Percentiles rank a stretch among this genome's conserved stretches.
These are phyloP conservation scores for Comarum palustre DNA, from an alignment of 306 rosid species.

Conservation along the genomic window DNA sequence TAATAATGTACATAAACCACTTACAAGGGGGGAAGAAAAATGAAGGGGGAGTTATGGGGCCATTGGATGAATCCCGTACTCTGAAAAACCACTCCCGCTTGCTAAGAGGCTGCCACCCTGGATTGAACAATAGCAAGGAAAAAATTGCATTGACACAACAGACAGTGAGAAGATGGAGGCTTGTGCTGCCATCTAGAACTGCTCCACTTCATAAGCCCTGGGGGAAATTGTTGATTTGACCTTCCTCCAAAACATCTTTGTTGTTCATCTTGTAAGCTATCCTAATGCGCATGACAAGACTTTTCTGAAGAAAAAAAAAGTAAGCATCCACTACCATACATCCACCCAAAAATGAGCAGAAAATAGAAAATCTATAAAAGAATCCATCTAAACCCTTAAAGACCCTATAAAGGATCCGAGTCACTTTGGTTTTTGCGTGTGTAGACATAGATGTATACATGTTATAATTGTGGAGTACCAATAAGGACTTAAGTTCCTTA, in stretches of 20 bases:
- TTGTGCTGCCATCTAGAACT: slow-evolving; percentile 28
- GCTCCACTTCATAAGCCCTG: slow-evolving; percentile 57
- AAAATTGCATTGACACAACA: slow-evolving; percentile 32
- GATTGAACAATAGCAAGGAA: slow-evolving; percentile 30
- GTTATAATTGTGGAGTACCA: not conserved
- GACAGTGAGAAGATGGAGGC: slow-evolving; percentile 24
- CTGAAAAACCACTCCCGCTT: slow-evolving; percentile 34
- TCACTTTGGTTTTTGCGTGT: not conserved
- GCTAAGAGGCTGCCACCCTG: slow-evolving; percentile 38
- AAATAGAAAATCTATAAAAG: not conserved
- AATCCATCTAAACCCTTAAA: not conserved
- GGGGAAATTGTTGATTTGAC: slow-evolving; percentile 81
- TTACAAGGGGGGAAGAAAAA: slow-evolving; percentile 29
- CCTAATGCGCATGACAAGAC: slow-evolving; percentile 87
- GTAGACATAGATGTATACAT: not conserved
- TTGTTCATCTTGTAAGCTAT: slow-evolving; percentile 87
- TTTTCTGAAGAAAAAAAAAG: slow-evolving; percentile 61
- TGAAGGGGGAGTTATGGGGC: slow-evolving; percentile 34
- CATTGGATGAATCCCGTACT: slow-evolving; percentile 37
- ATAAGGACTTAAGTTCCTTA: not conserved
- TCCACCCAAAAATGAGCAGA: not conserved
- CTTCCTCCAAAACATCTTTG: slow-evolving; percentile 86
- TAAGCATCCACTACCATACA: slow-evolving; percentile 29
- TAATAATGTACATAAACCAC: slow-evolving; percentile 68
- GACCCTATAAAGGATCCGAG: not conserved